Evolutionary conservation across 371 early-diverging fungal species (phyloP).

Genomic region (Lichtheimia ornata): DNA sequence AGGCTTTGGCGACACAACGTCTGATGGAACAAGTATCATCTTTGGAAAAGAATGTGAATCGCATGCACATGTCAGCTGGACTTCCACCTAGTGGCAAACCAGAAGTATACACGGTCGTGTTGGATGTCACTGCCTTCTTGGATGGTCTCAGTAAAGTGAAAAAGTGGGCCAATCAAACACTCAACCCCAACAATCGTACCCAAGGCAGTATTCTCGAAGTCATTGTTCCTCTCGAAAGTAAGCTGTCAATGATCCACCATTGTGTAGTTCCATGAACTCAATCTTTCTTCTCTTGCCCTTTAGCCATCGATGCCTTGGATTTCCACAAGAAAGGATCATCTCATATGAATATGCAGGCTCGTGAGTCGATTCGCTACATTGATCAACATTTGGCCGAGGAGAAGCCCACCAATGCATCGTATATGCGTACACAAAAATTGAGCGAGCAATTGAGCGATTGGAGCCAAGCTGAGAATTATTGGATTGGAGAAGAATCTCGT

Average conservation of each 20-base stretch:
- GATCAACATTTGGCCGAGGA: conserved; percentile 55
- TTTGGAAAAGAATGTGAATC: conserved; percentile 55
- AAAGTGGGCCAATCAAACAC: conserved; percentile 47
- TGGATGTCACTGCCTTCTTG: conserved; percentile 57
- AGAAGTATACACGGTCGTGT: conserved; percentile 43
- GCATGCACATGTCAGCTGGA: conserved; percentile 29
- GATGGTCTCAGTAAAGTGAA: conserved; percentile 53
- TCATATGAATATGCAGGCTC: conserved; percentile 62
- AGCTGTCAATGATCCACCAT: background rate
- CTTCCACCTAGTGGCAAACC: conserved; percentile 12
- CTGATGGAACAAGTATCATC: conserved; percentile 65
- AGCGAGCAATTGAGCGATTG: conserved; percentile 52
- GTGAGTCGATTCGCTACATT: conserved; percentile 78
- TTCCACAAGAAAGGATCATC: conserved; percentile 69
- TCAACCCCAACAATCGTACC: conserved; percentile 26
- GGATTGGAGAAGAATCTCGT: conserved; percentile 47
- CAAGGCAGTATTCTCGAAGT: conserved; percentile 47
- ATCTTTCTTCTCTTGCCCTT: background rate
- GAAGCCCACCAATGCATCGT: conserved; percentile 20
- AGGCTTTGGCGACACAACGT: conserved; percentile 64
- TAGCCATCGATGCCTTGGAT: conserved; percentile 72
- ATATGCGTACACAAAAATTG: conserved; percentile 46
- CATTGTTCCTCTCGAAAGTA: conserved; percentile 64
- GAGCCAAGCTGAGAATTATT: conserved; percentile 50
- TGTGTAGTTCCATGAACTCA: background rate